Evolutionary conservation across 73 alveolate genomes (phyloP), one percentile per base, ranked within the genome.

Genomic region (Tetrahymena thermophila): DNA sequence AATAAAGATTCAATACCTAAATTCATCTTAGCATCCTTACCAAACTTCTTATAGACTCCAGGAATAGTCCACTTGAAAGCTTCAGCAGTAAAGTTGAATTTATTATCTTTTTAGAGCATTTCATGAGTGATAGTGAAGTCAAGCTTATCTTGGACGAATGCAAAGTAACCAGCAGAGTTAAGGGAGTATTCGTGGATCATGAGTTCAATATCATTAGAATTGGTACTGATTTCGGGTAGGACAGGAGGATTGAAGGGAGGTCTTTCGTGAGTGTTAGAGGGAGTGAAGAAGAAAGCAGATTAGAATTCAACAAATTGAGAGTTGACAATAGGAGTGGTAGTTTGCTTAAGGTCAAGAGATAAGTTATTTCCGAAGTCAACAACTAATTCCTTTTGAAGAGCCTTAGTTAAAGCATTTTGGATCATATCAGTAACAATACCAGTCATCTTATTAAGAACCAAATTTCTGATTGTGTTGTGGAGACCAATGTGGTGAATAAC

Each of bases 241-340:
- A 71, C 37, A 71, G 89, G 89, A 71, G 89, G 89, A 71, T 71
- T 71, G 89, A 71, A 71, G 37, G 89, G 89, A 71, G 89, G 89
- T 71, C 89, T 71, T 71, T 71, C 89, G 31, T 13, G 89, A 71
- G 89, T 71, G 23, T 71, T 71, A 34, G 89, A 28, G 31, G 89
- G 89, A 28, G 89, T 71, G 89, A 71, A 71, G 89, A 71, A 71
- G 89, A 71, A 71, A 31, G 89, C 89, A 71, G 89, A 71, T 71
- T 71, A 71, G 89, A 71, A 71, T 71, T 71, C 89, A 71, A 71
- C 23, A 21, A 31, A 71, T 71, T 71, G 37, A n/a, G 89, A 71
- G 89, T 71, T 71, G 37, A 71, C 89, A 71, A n/a, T n/a, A 71
- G 89, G 89, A 71, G 89, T 31, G 31, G 38, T 71, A 25, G 89